A percentile compares a stretch with the other conserved stretches of the same genome.
phyloP scores from a whole-genome alignment of 2,329 filamentous ascomycete genomes.

The Bertia moriformis region DNA sequence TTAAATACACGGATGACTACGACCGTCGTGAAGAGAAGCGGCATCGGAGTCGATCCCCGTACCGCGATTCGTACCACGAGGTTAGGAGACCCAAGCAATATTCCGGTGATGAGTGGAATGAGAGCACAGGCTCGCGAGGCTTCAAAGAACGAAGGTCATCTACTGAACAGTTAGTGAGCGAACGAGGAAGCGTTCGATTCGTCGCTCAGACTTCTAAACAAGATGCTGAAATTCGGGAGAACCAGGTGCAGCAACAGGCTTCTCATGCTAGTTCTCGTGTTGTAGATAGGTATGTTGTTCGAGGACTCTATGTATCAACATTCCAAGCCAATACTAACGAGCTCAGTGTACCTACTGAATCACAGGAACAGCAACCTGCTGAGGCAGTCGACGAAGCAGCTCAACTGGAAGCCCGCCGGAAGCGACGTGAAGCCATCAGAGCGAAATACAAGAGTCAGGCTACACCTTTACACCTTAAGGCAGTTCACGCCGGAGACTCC shows the following conservation, averaged over 20 bases:
- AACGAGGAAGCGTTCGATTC: slow-evolving; percentile 22
- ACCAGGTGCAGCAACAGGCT: slow-evolving; percentile 21
- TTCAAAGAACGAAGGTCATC: slow-evolving; percentile 14
- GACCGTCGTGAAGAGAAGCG: slow-evolving; percentile 17
- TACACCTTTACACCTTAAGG: slow-evolving; percentile 54
- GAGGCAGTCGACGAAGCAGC: slow-evolving; percentile 65
- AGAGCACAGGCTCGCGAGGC: slow-evolving; percentile 6
- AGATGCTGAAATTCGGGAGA: slow-evolving; percentile 26
- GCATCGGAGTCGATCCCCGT: slow-evolving; percentile 11
- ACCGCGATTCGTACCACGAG: not conserved
- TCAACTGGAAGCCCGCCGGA: slow-evolving; percentile 72
- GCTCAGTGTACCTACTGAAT: too few species aligned
- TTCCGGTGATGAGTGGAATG: not conserved
- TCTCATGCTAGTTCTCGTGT: slow-evolving; percentile 8
- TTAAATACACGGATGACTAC: slow-evolving; percentile 21
- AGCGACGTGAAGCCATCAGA: slow-evolving; percentile 69
- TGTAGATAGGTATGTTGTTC: slow-evolving; percentile 18
- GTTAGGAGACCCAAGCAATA: not conserved
- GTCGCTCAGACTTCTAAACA: slow-evolving; percentile 21
- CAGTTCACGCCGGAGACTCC: slow-evolving; percentile 35
- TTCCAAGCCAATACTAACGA: too few species aligned
- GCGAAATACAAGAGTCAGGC: slow-evolving; percentile 68
- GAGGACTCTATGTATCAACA: not conserved
- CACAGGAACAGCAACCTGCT: slow-evolving; percentile 16
- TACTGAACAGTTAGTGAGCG: slow-evolving; percentile 30